Evolutionary conservation across 257 asterid species (phyloP).

Genomic region (Nicotiana obtusifolia): DNA sequence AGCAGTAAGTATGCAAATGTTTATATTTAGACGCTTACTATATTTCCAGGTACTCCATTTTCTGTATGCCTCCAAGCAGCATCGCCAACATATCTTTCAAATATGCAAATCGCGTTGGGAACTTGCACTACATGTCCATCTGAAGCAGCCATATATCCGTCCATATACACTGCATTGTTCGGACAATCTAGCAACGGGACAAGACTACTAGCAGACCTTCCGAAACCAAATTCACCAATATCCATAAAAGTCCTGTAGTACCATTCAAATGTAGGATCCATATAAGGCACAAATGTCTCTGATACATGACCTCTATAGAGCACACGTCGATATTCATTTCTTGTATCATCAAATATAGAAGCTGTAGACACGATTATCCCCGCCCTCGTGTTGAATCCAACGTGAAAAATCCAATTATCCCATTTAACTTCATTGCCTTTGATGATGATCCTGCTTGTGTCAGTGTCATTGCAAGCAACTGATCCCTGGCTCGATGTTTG

Average conservation of each 20-base stretch:
- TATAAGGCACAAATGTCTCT: slow-evolving; percentile 76
- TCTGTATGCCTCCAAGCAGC: slow-evolving; percentile 79
- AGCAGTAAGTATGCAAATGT: not conserved
- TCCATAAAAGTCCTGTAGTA: slow-evolving; percentile 65
- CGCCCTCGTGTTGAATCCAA: slow-evolving; percentile 52
- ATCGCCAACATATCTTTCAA: slow-evolving; percentile 44
- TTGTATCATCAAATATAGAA: slow-evolving; percentile 26
- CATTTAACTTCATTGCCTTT: slow-evolving; percentile 40
- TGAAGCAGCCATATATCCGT: slow-evolving; percentile 51
- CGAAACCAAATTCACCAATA: slow-evolving; percentile 78
- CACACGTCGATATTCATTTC: slow-evolving; percentile 35
- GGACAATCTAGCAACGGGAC: slow-evolving; percentile 57
- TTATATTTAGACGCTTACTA: not conserved
- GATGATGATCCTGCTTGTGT: slow-evolving; percentile 21
- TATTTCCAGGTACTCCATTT: slow-evolving; percentile 6
- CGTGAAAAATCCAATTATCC: slow-evolving; percentile 68
- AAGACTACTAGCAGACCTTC: slow-evolving; percentile 53
- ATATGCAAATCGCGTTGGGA: slow-evolving; percentile 47
- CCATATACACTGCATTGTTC: slow-evolving; percentile 43
- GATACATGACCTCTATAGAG: slow-evolving; percentile 67
- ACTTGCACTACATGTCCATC: slow-evolving; percentile 41
- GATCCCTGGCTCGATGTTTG: slow-evolving; percentile 25
- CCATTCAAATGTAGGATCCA: slow-evolving; percentile 71
- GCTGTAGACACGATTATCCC: slow-evolving; percentile 62
- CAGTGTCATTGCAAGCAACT: slow-evolving; percentile 22